Base-by-base conservation (phyloP, 306 rosid genomes). In the Gillenia trifoliata region DNA sequence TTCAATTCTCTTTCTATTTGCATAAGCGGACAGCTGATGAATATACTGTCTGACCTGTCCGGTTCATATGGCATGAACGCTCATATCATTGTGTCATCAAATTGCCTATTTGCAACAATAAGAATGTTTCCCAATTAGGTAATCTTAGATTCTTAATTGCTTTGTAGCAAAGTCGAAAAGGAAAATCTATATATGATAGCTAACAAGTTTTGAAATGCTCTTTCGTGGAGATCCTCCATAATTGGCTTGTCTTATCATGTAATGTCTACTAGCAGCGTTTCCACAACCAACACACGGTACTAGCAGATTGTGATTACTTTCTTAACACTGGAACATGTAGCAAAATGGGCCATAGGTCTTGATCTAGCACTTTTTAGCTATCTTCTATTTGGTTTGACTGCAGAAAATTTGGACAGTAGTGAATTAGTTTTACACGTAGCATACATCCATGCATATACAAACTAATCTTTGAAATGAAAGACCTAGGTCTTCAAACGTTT, bases 1-100 rank as follows among this genome's bases (percentile, higher is more conserved):
- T 34, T 36, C 40, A 36, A 36, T 36, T 31, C 31, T 41, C 47
- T 22, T 52, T 70, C 30, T 63, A 43, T 78, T 47, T 56, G 29
- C 54, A 52, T 52, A 61, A 74, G 49, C 28, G 31, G 66, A 73
- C 55, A 31, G 29, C 12, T 55, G 40, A 15, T 64, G 33, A 61
- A 38, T 59, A 45, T 57, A 10, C 26, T 64, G 26, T 67, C 61
- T 61, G 72, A 55, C 73, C 59, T 68, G 43, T 78, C 74, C 66
- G 17, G 66, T 71, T 68, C 72, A 74, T 41, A 56, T 19, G 63
- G 36, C 73, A 41, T 34, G 66, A 54, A 64, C 41, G 40, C 70
- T 45, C 7, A 45, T 15, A 45, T 45, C 52, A 45, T 45, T 45
- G 52, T 45, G 52, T 45, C 52, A 4, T 45, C 52, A 45, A 45